Base-by-base conservation (phyloP, 371 early-diverging fungal genomes). In the Lichtheimia corymbifera region DNA sequence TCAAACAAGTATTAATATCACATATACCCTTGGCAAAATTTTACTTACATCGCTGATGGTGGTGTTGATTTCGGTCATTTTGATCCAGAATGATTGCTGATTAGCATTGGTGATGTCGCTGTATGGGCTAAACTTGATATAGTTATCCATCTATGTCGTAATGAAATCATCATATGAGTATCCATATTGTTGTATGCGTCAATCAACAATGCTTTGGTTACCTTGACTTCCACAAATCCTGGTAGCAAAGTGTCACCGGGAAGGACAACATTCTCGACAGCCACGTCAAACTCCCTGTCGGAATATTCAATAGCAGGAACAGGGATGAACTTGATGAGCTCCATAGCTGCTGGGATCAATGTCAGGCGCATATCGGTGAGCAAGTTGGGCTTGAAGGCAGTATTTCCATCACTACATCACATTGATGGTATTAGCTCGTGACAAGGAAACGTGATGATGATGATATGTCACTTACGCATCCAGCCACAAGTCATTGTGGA, bases 221-320 rank as follows among this genome's bases (percentile, higher is more conserved):
- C 83, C 56, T 81, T 77, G 12, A 83, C 52, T 58, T 89, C 89
- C 54, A 87, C 62, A 5, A 79, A 24, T n/a, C 80, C 73, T 0
- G 89, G 89, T 27, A 89, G 53, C 15, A 87, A 62, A 14, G 82
- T 84, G 22, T 83, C 84, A 15, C 80, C 79, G 18, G 83, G 66
- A 14, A 89, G 49, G 41, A 86, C 65, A 64, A 89, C 70, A 52
- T 88, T 81, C 50, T 87, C 87, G n/a, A 89, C 61, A 30, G 79
- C 73, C 12, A 88, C 56, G 42, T 87, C 85, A 55, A 76, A 75
- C 63, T 82, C 70, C 5, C 67, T 64, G 53, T 87, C 85, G 44
- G 71, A 71, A 60, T 86, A 82, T 54, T 85, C 87, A 51, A 89
- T 83, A 15, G 80, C 81, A 5, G 89, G 87, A 49, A 89, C 70